Base-by-base conservation (phyloP, 176 grass and related monocot species). In the Aegilops tauschii region DNA sequence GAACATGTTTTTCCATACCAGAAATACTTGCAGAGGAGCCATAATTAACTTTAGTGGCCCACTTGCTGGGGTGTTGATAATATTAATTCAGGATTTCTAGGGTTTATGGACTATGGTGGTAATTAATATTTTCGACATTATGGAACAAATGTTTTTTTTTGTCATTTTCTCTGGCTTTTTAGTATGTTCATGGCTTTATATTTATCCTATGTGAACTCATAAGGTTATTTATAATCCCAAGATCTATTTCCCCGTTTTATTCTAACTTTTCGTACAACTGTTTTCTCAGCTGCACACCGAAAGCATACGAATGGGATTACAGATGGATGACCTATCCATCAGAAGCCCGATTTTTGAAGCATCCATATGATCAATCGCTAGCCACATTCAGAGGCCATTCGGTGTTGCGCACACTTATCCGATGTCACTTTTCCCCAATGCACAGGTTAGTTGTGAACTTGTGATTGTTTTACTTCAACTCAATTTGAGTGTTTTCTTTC, bases 311-410 rank as follows among this genome's bases (percentile, higher is more conserved):
- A 21, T 98, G 93, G 92, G 96, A 98, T 69, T 95, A 98, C 80
- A 92, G 93, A 90, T 95, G 86, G 84, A 91, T 92, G 91, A 13
- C 86, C 8, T 98, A 89, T 73, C 96, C 96, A 63, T 64, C 31
- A 25, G 77, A 94, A 82, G 90, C 89, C n/a, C 59, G 80, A 28
- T 31, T 88, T 50, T 79, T 34, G 54, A 95, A 81, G 68, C 96
- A 98, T 78, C 88, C 93, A 37, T 78, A 87, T 28, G 93, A 98
- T 91, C 86, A 89, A 86, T 94, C 88, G 28, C 47, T 98, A 82
- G 93, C 93, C 69, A 98, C 96, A 69, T 98, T 91, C 64, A 94
- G 90, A 89, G 96, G 96, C 34, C 96, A 98, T 79, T 98, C 96
- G 25, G 90, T 98, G 67, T 75, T 95, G 68, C 63, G 66, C 61